Percentiles rank a stretch among this genome's conserved stretches.
These are phyloP conservation scores for Pseudogymnoascus sp. DNA, from an alignment of 2,329 filamentous ascomycete species.

Conservation along the genomic window DNA sequence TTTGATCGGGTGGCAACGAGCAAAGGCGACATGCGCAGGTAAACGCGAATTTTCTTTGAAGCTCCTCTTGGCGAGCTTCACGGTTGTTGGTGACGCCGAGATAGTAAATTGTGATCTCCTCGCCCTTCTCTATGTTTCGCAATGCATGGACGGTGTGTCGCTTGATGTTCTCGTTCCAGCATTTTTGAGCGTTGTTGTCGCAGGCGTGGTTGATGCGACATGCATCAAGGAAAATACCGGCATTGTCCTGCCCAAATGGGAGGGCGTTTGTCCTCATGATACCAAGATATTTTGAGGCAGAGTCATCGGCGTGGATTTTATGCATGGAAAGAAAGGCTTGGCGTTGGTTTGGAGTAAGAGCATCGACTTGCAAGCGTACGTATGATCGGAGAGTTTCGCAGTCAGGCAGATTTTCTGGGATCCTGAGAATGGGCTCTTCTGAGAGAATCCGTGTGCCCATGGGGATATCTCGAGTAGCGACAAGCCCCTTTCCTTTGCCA, in stretches of 20 bases:
- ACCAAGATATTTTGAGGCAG: slow-evolving; percentile 15
- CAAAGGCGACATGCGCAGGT: slow-evolving; percentile 33
- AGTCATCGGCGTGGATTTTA: slow-evolving; percentile 9
- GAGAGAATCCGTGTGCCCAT: slow-evolving; percentile 36
- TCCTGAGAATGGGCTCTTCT: slow-evolving; percentile 37
- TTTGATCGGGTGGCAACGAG: slow-evolving; percentile 31
- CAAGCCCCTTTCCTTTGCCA: slow-evolving; percentile 38
- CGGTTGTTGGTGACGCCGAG: slow-evolving; percentile 23
- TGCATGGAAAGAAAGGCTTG: not conserved
- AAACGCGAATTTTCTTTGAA: slow-evolving; percentile 32
- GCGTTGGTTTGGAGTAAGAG: not conserved
- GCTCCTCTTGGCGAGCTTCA: slow-evolving; percentile 22
- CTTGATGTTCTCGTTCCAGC: slow-evolving; percentile 32
- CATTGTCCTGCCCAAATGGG: slow-evolving; percentile 19
- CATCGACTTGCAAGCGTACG: not conserved
- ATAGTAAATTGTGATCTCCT: slow-evolving; percentile 36
- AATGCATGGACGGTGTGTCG: slow-evolving; percentile 31
- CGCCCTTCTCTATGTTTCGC: slow-evolving; percentile 31
- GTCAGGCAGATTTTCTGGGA: not conserved
- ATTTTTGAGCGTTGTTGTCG: slow-evolving; percentile 32
- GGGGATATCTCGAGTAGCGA: slow-evolving; percentile 33
- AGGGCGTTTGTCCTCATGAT: slow-evolving; percentile 21
- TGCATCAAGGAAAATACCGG: slow-evolving; percentile 32
- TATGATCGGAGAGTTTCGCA: slow-evolving; percentile 11
- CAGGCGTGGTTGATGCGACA: slow-evolving; percentile 36